Evolutionary conservation across 345 rosid genomes (phyloP).

Genomic region (Linum lewisii): DNA sequence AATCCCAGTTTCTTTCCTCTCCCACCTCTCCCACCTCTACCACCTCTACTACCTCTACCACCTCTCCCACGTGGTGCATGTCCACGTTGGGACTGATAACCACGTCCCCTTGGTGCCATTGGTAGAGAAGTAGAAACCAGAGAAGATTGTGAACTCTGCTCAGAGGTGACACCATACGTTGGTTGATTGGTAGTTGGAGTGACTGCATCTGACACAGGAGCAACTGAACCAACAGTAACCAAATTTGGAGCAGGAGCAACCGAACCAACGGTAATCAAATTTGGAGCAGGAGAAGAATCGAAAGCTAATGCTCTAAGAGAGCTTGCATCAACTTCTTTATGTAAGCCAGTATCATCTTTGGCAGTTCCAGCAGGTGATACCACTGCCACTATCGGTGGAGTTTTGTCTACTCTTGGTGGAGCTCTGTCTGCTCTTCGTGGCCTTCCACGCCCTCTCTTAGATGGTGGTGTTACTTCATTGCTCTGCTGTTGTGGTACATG

Average conservation of each 20-base stretch:
- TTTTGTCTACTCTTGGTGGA: conserved; percentile 61
- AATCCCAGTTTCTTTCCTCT: background rate
- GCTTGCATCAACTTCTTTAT: conserved; percentile 25
- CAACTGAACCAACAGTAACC: background rate
- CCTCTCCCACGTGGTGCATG: background rate
- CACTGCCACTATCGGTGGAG: conserved; percentile 25
- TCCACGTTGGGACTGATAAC: background rate
- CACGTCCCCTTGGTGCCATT: background rate
- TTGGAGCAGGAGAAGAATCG: conserved; percentile 20
- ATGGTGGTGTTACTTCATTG: conserved; percentile 60
- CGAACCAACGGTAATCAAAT: no score
- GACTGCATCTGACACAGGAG: background rate
- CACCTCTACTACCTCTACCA: background rate
- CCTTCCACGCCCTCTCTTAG: conserved; percentile 91
- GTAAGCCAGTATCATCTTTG: conserved; percentile 29
- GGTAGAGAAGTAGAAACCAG: background rate
- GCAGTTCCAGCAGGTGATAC: conserved; percentile 26
- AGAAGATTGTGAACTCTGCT: background rate
- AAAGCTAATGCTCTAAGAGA: conserved; percentile 19
- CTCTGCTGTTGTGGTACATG: conserved; percentile 27
- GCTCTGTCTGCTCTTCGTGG: conserved; percentile 64
- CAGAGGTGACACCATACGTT: background rate
- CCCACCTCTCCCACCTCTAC: background rate
- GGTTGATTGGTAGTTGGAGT: background rate
- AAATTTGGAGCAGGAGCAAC: conserved; percentile 16